phyloP scores from a whole-genome alignment of 176 grass and related monocot species.

The Ananas comosus region DNA sequence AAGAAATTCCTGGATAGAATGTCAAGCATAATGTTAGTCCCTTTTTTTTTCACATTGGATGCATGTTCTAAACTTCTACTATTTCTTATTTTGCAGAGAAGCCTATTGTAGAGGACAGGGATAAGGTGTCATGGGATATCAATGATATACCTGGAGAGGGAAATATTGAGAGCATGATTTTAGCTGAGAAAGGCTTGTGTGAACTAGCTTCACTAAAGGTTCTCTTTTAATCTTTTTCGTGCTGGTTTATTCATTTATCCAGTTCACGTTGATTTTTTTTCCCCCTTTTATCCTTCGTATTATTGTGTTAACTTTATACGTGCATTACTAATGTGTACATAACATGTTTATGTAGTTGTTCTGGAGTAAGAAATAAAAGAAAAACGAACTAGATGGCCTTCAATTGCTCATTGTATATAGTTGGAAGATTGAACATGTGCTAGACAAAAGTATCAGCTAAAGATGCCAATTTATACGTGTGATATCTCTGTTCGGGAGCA shows the following conservation, averaged over 20 bases:
- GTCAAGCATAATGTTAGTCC: not conserved
- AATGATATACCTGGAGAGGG: conserved; percentile 53
- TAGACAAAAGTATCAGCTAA: too few relatives aligned
- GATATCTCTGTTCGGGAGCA: too few relatives aligned
- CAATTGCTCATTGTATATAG: too few relatives aligned
- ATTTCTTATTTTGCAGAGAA: conserved; percentile 43
- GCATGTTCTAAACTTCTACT: conserved; percentile 17
- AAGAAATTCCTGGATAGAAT: not conserved
- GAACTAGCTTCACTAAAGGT: conserved; percentile 98
- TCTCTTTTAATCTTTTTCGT: conserved; percentile 20
- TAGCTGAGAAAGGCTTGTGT: conserved; percentile 90
- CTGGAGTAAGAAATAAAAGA: too few relatives aligned
- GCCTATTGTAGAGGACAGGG: conserved; percentile 41
- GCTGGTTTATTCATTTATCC: conserved; percentile 8
- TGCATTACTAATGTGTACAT: too few relatives aligned
- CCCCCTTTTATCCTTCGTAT: too few relatives aligned
- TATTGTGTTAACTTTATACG: too few relatives aligned
- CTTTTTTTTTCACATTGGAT: not conserved
- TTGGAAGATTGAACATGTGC: too few relatives aligned
- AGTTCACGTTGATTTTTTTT: not conserved
- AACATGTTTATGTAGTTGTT: too few relatives aligned
- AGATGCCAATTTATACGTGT: too few relatives aligned
- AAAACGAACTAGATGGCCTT: too few relatives aligned
- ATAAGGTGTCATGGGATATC: conserved; percentile 32
- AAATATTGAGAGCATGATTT: conserved; percentile 76